phyloP scores from a whole-genome alignment of 768 basidiomycete species.

The Pluteus cervinus region DNA sequence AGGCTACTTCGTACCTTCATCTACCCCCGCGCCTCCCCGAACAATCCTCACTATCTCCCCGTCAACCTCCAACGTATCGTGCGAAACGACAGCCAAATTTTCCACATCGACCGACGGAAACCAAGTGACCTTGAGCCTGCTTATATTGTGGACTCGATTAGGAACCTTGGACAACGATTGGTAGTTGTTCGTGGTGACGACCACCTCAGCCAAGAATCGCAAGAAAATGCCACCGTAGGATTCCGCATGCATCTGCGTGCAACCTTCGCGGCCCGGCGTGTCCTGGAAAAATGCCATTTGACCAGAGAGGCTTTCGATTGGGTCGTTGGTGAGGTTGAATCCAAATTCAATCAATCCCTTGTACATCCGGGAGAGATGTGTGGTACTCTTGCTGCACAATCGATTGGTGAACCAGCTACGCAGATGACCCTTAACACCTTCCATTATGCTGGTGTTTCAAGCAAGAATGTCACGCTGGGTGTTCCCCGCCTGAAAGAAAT shows the following conservation, averaged over 20 bases:
- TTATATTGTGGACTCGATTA: conserved; percentile 78
- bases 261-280: conserved; percentile 80
- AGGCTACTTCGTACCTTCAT: conserved; percentile 72
- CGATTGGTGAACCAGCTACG: conserved; percentile 98
- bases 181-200: conserved; percentile 88
- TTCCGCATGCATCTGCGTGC: conserved; percentile 94
- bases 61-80: conserved; percentile 95
- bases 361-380: conserved; percentile 99
- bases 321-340: conserved; percentile 93
- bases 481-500: conserved; percentile 99
- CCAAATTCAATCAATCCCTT: conserved; percentile 90
- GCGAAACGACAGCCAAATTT: conserved; percentile 93
- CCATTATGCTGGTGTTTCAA: conserved; percentile 99
- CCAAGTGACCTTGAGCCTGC: conserved; percentile 88
- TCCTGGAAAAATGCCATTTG: conserved; percentile 83
- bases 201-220: conserved; percentile 64
- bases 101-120: conserved; percentile 93
- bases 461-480: conserved; percentile 98
- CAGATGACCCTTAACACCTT: conserved; percentile 99
- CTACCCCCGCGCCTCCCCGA: conserved; percentile 71
- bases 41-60: conserved; percentile 78
- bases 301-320: conserved; percentile 95
- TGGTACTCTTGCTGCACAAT: conserved; percentile 95
- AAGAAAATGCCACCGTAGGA: conserved; percentile 83
- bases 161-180: conserved; percentile 68